A percentile compares a stretch with the other conserved stretches of the same genome.
Conservation (phyloP, 2,329 filamentous ascomycete species). For the Talaromyces sp. region DNA sequence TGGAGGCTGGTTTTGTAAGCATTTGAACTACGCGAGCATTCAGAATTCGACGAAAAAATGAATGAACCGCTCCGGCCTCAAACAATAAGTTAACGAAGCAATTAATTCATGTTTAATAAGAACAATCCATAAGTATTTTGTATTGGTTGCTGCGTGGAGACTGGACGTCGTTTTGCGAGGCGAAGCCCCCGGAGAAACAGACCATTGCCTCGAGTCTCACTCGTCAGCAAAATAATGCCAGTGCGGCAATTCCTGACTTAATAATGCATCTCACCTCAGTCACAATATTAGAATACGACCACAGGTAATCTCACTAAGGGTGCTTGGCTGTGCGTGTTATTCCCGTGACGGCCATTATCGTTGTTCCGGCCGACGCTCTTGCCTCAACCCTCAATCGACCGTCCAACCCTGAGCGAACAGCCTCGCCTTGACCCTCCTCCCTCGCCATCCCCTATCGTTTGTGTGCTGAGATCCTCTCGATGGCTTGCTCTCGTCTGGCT, state of each 20-base stretch:
- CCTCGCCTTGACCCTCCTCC: not conserved
- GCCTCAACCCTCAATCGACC: not conserved
- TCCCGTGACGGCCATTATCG: conserved; percentile 1
- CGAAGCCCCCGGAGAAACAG: not conserved
- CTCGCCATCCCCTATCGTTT: not conserved
- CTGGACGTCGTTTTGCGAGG: not conserved
- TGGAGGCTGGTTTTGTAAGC: no score
- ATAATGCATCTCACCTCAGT: no score
- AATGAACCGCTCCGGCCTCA: not conserved
- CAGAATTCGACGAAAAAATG: not conserved
- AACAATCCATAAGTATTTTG: not conserved
- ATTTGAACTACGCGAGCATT: no score
- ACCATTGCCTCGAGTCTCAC: not conserved
- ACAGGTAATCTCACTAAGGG: not conserved
- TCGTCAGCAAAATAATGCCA: not conserved
- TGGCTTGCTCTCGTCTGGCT: not conserved
- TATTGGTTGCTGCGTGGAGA: not conserved
- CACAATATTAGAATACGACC: not conserved
- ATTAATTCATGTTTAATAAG: no score
- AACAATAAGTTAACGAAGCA: no score
- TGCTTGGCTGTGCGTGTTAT: not conserved
- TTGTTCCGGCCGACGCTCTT: conserved; percentile 11
- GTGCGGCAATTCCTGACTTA: not conserved
- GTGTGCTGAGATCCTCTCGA: not conserved
- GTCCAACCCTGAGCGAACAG: not conserved